Evolutionary conservation across 2,329 filamentous ascomycete genomes (phyloP).

Genomic region (Cercospora janseana): DNA sequence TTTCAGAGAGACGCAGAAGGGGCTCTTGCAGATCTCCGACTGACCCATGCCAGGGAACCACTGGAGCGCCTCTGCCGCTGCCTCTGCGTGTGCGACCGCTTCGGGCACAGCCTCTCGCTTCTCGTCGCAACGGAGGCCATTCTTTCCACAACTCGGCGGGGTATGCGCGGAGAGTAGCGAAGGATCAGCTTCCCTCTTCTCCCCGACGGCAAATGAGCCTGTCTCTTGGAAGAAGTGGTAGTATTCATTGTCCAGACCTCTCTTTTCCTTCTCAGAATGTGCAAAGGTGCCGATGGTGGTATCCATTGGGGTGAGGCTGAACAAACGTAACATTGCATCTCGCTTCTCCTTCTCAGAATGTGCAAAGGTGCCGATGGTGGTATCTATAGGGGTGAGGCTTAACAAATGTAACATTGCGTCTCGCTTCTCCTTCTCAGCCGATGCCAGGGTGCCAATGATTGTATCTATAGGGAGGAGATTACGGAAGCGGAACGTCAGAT

Average conservation of each 20-base stretch:
- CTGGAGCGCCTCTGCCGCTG: background rate
- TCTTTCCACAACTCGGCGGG: too few relatives aligned
- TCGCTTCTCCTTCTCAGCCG: too few relatives aligned
- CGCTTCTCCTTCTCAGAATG: background rate
- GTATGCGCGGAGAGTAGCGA: too few relatives aligned
- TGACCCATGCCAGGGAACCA: background rate
- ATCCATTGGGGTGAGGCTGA: too few relatives aligned
- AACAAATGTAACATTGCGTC: too few relatives aligned
- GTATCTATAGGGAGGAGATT: too few relatives aligned
- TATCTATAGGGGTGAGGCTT: too few relatives aligned
- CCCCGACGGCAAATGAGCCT: background rate
- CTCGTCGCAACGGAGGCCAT: background rate
- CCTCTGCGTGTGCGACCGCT: background rate
- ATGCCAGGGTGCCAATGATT: too few relatives aligned
- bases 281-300: too few relatives aligned
- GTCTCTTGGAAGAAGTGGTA: conserved; percentile 1
- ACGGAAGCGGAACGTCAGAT: too few relatives aligned
- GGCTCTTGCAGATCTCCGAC: background rate
- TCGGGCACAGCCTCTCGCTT: too few relatives aligned
- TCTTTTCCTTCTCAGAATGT: background rate
- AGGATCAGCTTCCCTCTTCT: conserved; percentile 2
- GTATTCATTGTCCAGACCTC: background rate
- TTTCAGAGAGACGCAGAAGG: background rate
- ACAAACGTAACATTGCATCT: background rate
- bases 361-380: too few relatives aligned